Conservation (phyloP, 73 alveolate species). For the Blepharisma japonicum region DNA sequence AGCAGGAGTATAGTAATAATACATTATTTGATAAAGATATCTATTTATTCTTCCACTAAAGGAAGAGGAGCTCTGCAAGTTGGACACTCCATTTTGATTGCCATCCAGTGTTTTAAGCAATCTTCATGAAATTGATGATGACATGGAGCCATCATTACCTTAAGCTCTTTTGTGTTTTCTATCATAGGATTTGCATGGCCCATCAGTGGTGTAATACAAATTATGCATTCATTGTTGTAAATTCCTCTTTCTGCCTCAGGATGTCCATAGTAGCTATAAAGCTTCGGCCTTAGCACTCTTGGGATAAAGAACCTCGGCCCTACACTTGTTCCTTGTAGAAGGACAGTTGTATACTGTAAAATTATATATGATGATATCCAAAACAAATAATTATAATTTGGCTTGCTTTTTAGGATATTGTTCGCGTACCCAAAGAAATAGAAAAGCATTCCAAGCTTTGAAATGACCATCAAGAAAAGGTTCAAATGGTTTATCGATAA, state of each 20-base stretch:
- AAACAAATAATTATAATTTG: not conserved
- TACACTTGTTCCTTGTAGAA: not conserved
- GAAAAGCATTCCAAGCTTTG: not conserved
- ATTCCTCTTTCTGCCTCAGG: conserved; percentile 32
- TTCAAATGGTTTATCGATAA: not conserved
- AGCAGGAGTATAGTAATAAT: too few species aligned
- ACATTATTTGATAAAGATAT: too few species aligned
- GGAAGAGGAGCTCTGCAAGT: conserved; percentile 89
- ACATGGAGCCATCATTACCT: conserved; percentile 90
- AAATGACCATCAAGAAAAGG: not conserved
- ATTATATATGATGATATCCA: not conserved
- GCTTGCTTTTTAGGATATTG: not conserved
- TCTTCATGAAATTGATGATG: conserved; percentile 86
- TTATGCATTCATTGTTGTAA: conserved; percentile 55
- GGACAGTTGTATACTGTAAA: conserved; percentile 5
- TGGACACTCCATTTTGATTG: conserved; percentile 93
- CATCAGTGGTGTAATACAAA: conserved; percentile 49
- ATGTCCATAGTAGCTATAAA: conserved; percentile 34
- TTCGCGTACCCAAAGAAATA: not conserved
- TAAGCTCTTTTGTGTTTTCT: conserved; percentile 30
- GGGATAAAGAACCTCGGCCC: conserved; percentile 63
- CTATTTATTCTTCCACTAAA: conserved; percentile 32
- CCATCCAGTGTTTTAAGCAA: conserved; percentile 94
- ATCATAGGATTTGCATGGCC: conserved; percentile 31
- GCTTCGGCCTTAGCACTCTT: conserved; percentile 35